A percentile compares a stretch with the other conserved stretches of the same genome.
These are phyloP conservation scores for Rhodocollybia butyracea DNA, from an alignment of 768 basidiomycete genomes.

Conservation along the genomic window DNA sequence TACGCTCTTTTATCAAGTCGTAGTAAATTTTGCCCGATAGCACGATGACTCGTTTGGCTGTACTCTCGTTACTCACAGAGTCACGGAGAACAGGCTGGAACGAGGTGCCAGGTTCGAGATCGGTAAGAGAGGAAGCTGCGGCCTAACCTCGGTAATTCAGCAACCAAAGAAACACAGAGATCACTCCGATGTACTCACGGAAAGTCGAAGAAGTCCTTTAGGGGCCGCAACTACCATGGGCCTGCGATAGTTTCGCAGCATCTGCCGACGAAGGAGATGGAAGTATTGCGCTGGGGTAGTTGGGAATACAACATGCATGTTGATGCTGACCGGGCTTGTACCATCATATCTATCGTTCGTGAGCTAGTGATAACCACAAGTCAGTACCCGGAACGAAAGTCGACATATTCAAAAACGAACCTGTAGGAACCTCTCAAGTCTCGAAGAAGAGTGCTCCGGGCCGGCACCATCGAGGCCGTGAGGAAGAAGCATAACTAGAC, in stretches of 20 bases:
- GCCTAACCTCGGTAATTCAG: slow-evolving; percentile 41
- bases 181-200: slow-evolving; percentile 42
- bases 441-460: slow-evolving; percentile 88
- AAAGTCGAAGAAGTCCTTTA: slow-evolving; percentile 75
- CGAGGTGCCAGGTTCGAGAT: slow-evolving; percentile 52
- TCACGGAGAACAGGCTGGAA: slow-evolving; percentile 74
- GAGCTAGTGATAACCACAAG: slow-evolving; percentile 48
- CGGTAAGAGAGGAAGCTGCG: slow-evolving; percentile 64
- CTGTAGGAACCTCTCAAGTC: slow-evolving; percentile 90
- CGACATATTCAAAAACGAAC: slow-evolving; percentile 30
- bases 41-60: slow-evolving; percentile 64
- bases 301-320: slow-evolving; percentile 83
- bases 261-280: slow-evolving; percentile 86
- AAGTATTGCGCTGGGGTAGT: slow-evolving; percentile 92
- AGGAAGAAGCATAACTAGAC: slow-evolving; percentile 79
- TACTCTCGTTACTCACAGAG: slow-evolving; percentile 28
- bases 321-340: slow-evolving; percentile 49
- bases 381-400: slow-evolving; percentile 1
- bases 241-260: slow-evolving; percentile 81
- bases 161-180: neutral
- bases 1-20: slow-evolving; percentile 73
- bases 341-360: slow-evolving; percentile 65
- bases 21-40: slow-evolving; percentile 87
- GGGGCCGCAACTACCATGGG: slow-evolving; percentile 84
- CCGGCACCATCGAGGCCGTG: slow-evolving; percentile 93